Evolutionary conservation across 345 rosid genomes (phyloP), one percentile per base, ranked within the genome.

Genomic region (Raphanus sativus): DNA sequence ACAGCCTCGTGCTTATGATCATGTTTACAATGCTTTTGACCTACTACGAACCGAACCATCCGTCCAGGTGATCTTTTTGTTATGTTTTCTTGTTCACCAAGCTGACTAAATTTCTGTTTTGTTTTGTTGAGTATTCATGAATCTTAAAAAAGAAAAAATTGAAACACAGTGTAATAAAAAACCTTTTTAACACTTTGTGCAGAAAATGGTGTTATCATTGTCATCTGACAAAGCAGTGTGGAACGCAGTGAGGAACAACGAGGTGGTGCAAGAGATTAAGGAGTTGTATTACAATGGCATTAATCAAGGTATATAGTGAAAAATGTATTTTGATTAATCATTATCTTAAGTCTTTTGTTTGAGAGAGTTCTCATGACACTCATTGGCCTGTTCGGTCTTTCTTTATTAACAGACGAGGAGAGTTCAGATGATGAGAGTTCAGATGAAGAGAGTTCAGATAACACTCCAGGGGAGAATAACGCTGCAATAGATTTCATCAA

Each of bases 181-280:
- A 38, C 2, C 45, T 65, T 56, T 33, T 33, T 52, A 9, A 69
- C 64, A 8, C 55, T 52, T 58, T 67, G 5, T 72, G 77, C 88
- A 92, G 97, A 87, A 70, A 83, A 94, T 90, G 97, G 99, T 92
- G 8, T 32, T 86, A 65, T 92, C 99, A 28, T 70, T 94, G 77
- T 89, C 98, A 21, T 90, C 98, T 2, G 99, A 94, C 66, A 83
- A 77, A 86, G 87, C 91, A 80, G 97, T 94, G 12, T 92, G 98
- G 98, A 83, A 90, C 70, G 98, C 98, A 59, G 96, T 94, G 77
- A 75, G 89, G 83, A 92, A 84, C 70, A 92, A 94, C 80, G 88
- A 89, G 32, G 94, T 72, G 40, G 99, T 94, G 29, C 90, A 75
- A 40, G 92, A 92, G 85, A 88, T 94, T 60, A 86, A 87, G 63